A percentile compares a stretch with the other conserved stretches of the same genome.
These are phyloP conservation scores for Pythium volutum DNA, from an alignment of 352 stramenopile species.

Conservation along the genomic window DNA sequence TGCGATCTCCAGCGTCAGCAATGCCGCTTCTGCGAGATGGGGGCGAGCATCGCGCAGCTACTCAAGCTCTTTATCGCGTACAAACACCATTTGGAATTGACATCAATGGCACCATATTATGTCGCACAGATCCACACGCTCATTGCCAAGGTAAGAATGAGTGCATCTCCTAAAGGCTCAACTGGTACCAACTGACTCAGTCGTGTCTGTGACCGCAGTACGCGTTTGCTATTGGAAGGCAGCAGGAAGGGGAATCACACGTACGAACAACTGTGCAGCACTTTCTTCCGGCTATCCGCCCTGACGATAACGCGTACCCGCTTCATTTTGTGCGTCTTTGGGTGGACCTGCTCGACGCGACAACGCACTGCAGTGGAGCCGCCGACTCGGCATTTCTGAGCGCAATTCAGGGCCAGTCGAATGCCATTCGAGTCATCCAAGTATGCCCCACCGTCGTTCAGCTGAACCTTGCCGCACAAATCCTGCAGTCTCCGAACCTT, in stretches of 20 bases:
- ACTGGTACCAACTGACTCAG: not conserved
- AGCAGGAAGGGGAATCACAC: conserved; percentile 49
- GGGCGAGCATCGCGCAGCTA: conserved; percentile 51
- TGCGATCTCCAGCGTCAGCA: conserved; percentile 57
- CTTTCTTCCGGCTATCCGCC: conserved; percentile 35
- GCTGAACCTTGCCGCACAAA: conserved; percentile 51
- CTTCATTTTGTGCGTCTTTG: conserved; percentile 50
- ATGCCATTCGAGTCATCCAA: conserved; percentile 24
- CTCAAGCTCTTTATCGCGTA: conserved; percentile 50
- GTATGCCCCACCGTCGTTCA: conserved; percentile 48
- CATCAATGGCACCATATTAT: conserved; percentile 48
- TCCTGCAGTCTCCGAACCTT: conserved; percentile 40
- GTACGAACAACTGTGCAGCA: conserved; percentile 53
- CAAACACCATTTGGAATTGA: conserved; percentile 44
- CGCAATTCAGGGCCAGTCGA: conserved; percentile 1
- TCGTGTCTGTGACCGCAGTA: conserved; percentile 35
- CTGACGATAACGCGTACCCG: conserved; percentile 35
- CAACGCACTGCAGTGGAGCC: conserved; percentile 42
- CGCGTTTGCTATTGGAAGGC: conserved; percentile 46
- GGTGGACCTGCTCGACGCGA: conserved; percentile 55
- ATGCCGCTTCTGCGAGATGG: conserved; percentile 67
- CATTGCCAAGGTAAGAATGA: conserved; percentile 54
- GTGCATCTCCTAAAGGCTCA: not conserved
- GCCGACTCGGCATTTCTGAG: conserved; percentile 19
- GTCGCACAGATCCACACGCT: conserved; percentile 52